These are phyloP conservation scores for Verbena officinalis DNA, from an alignment of 257 asterid genomes.

Conservation along the genomic window DNA sequence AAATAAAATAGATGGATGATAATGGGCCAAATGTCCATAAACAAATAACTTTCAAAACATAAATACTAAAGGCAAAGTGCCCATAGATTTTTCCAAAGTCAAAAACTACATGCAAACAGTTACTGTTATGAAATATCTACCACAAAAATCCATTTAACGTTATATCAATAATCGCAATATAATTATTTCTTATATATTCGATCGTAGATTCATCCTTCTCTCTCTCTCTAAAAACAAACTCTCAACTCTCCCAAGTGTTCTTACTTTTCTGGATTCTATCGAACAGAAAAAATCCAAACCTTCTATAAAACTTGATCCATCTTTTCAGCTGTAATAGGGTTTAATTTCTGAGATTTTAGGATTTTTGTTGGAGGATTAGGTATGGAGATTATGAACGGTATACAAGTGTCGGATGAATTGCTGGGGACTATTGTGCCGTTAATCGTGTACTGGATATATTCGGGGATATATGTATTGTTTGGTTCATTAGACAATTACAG, in stretches of 20 bases:
- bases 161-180: too few relatives aligned
- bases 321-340: constrained; percentile 31
- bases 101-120: constrained; percentile 23
- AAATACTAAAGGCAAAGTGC: not conserved
- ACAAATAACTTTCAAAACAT: too few relatives aligned
- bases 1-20: too few relatives aligned
- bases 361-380: constrained; percentile 9
- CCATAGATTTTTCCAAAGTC: constrained; percentile 19
- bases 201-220: not conserved
- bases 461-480: constrained; percentile 74
- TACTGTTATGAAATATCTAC: too few relatives aligned
- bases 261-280: constrained; percentile 26
- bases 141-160: not conserved
- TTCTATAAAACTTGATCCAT: constrained; percentile 19
- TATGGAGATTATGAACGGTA: constrained; percentile 41
- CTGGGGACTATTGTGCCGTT: constrained; percentile 82
- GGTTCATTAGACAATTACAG: constrained; percentile 74
- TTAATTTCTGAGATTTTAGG: constrained; percentile 18
- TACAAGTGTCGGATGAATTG: constrained; percentile 69
- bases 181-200: too few relatives aligned
- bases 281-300: not conserved
- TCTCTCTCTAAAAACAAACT: constrained; percentile 21
- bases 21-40: too few relatives aligned
- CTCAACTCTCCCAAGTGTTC: constrained; percentile 23
- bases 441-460: constrained; percentile 78